Evolutionary conservation across 805 yeast genomes (phyloP).

Genomic region (Phaffomyces antillensis): DNA sequence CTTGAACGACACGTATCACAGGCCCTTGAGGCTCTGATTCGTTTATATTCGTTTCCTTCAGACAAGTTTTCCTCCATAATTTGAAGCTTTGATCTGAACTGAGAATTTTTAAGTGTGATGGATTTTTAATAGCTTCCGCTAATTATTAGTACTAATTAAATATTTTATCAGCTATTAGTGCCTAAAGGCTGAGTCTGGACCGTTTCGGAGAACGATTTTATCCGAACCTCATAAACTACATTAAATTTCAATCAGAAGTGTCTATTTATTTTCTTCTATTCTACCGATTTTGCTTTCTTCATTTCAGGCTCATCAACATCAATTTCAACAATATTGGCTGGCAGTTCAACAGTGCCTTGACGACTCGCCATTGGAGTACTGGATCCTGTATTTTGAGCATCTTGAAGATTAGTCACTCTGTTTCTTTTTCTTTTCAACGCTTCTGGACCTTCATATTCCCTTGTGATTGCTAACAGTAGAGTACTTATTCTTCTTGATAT

Average conservation of each 20-base stretch:
- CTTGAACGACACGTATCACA: constrained; percentile 53
- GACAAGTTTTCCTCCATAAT: background rate
- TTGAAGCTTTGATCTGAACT: too few relatives aligned
- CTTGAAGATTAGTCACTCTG: constrained; percentile 8
- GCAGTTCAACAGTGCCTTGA: constrained; percentile 17
- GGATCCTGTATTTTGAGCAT: constrained; percentile 4
- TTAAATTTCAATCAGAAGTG: too few relatives aligned
- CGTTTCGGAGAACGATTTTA: too few relatives aligned
- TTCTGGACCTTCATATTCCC: constrained; percentile 61
- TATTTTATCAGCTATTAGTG: too few relatives aligned
- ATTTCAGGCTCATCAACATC: constrained; percentile 4
- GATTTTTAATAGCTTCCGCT: too few relatives aligned
- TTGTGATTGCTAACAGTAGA: constrained; percentile 55
- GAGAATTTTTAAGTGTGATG: too few relatives aligned
- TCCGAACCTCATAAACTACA: too few relatives aligned
- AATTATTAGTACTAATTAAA: too few relatives aligned
- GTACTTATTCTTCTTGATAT: constrained; percentile 64
- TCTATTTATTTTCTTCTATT: background rate
- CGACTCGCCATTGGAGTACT: constrained; percentile 23
- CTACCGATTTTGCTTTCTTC: constrained; percentile 11
- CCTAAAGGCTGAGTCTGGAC: too few relatives aligned
- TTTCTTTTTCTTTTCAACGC: constrained; percentile 41
- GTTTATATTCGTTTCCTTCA: constrained; percentile 11
- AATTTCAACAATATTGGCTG: too few relatives aligned
- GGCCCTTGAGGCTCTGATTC: constrained; percentile 33